These are phyloP conservation scores for Penicillium frequentans DNA, from an alignment of 2,329 filamentous ascomycete genomes.

Conservation along the genomic window DNA sequence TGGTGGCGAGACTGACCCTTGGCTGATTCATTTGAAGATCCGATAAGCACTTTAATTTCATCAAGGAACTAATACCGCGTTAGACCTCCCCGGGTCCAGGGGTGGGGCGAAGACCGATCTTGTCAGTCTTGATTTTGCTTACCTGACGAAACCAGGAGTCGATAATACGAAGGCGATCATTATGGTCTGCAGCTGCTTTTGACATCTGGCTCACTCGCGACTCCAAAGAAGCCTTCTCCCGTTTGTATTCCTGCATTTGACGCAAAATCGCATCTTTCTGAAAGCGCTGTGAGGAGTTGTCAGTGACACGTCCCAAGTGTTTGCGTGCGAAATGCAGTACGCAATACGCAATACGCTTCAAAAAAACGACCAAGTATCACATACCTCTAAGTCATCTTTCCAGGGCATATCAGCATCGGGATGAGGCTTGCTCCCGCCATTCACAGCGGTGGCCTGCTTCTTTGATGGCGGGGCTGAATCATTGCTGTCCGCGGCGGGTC, in stretches of 20 bases:
- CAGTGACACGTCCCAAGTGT: conserved; percentile 27
- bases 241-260: conserved; percentile 97
- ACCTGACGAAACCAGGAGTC: conserved; percentile 96
- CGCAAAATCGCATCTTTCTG: conserved; percentile 96
- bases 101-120: not conserved
- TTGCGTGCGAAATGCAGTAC: not conserved
- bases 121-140: conserved; percentile 31
- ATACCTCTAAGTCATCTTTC: conserved; percentile 72
- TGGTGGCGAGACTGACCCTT: conserved; percentile 27
- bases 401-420: conserved; percentile 68
- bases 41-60: conserved; percentile 46
- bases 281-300: conserved; percentile 62
- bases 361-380: conserved; percentile 38
- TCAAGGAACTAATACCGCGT: conserved; percentile 41
- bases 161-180: conserved; percentile 87
- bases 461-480: conserved; percentile 88
- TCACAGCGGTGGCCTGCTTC: conserved; percentile 75
- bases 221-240: conserved; percentile 81
- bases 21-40: conserved; percentile 26
- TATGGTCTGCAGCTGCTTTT: conserved; percentile 76
- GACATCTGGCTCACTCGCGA: conserved; percentile 76
- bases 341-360: not conserved
- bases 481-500: conserved; percentile 79
- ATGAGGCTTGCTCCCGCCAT: conserved; percentile 67
- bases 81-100: conserved; percentile 9